Evolutionary conservation across 768 basidiomycete genomes (phyloP).

Genomic region (Cantharellus cinnabarinus): DNA sequence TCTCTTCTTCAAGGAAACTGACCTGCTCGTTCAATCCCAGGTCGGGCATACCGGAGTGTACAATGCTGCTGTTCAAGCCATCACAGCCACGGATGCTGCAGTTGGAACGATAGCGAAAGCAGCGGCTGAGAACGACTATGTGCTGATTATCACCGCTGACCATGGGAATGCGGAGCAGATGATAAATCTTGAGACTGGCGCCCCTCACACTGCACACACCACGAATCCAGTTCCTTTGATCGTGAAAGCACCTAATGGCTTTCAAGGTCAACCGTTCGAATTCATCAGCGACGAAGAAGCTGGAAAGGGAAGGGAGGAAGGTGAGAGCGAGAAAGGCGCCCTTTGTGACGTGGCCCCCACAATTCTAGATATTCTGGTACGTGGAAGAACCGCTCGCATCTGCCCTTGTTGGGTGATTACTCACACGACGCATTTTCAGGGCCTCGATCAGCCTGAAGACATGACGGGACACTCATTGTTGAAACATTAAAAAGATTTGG

Average conservation of each 20-base stretch:
- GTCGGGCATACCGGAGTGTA: constrained; percentile 85
- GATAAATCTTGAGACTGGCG: constrained; percentile 63
- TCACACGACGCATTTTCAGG: constrained; percentile 17
- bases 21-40: constrained; percentile 16
- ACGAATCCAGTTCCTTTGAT: constrained; percentile 85
- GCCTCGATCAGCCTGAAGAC: constrained; percentile 44
- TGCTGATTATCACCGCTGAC: constrained; percentile 76
- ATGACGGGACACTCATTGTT: constrained; percentile 43
- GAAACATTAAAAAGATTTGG: too few species aligned
- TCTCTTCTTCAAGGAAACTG: not conserved
- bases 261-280: constrained; percentile 30
- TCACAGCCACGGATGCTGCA: constrained; percentile 72
- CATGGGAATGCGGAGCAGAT: constrained; percentile 96
- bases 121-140: constrained; percentile 67
- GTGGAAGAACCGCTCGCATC: constrained; percentile 5
- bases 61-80: constrained; percentile 79
- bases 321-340: constrained; percentile 38
- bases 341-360: constrained; percentile 86
- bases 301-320: constrained; percentile 21
- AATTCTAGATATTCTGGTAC: constrained; percentile 50
- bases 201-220: constrained; percentile 81
- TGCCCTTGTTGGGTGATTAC: not conserved
- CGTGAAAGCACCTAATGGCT: constrained; percentile 25
- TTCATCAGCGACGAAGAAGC: constrained; percentile 33
- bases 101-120: constrained; percentile 77